These are phyloP conservation scores for Quillaja saponaria DNA, from an alignment of 306 rosid species.

Conservation along the genomic window DNA sequence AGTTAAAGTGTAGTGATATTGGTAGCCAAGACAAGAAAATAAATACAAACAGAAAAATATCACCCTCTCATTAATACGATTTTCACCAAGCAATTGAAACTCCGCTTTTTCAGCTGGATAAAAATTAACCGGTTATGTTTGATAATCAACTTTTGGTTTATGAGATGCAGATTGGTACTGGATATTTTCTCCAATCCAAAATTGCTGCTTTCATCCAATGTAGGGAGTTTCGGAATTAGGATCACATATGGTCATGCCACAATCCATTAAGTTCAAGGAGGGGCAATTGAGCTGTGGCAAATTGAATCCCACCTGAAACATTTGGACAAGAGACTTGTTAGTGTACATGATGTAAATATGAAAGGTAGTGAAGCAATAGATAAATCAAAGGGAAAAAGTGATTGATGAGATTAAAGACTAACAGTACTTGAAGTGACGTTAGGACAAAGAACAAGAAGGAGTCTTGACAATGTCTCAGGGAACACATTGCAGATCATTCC, in stretches of 20 bases:
- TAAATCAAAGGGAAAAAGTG: not conserved
- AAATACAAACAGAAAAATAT: too few relatives aligned
- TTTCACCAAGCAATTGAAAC: too few relatives aligned
- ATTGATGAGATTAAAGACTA: too few relatives aligned
- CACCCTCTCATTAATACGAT: too few relatives aligned
- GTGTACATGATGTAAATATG: slow-evolving; percentile 21
- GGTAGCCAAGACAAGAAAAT: too few relatives aligned
- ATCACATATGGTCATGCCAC: slow-evolving; percentile 93
- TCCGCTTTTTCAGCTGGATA: too few relatives aligned
- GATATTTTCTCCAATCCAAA: slow-evolving; percentile 40
- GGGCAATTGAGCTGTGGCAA: slow-evolving; percentile 91
- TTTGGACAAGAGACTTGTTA: slow-evolving; percentile 20
- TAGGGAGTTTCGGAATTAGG: slow-evolving; percentile 48
- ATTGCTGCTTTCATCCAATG: slow-evolving; percentile 35
- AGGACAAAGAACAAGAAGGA: slow-evolving; percentile 94
- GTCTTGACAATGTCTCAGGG: slow-evolving; percentile 75
- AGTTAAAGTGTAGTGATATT: too few relatives aligned
- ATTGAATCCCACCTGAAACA: slow-evolving; percentile 85
- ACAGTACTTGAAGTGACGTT: slow-evolving; percentile 83
- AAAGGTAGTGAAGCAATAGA: slow-evolving; percentile 15
- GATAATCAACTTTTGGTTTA: slow-evolving; percentile 84
- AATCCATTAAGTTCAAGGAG: slow-evolving; percentile 93
- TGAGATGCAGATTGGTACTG: slow-evolving; percentile 45
- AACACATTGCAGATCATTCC: slow-evolving; percentile 92
- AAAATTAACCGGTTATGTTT: slow-evolving; percentile 73